Conservation (phyloP, 306 rosid genomes). For the Malus sieversii region DNA sequence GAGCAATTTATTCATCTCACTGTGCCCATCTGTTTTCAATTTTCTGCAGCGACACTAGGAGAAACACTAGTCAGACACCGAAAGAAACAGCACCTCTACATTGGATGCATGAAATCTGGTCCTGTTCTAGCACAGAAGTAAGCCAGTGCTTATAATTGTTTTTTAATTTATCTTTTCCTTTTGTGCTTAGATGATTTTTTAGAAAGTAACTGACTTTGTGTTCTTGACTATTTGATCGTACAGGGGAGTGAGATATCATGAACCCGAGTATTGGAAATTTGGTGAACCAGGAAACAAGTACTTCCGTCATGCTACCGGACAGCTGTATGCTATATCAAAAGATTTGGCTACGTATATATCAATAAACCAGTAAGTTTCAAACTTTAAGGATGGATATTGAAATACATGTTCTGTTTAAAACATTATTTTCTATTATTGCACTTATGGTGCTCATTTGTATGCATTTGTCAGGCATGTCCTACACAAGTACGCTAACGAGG, state of each 20-base stretch:
- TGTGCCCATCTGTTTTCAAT: conserved; percentile 7
- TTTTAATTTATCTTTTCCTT: not conserved
- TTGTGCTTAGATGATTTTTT: not conserved
- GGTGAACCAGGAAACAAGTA: conserved; percentile 95
- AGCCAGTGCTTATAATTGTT: conserved; percentile 8
- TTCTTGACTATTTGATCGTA: conserved; percentile 24
- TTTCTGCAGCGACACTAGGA: conserved; percentile 79
- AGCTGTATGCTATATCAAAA: conserved; percentile 85
- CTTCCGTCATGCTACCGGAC: conserved; percentile 99
- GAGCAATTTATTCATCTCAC: not conserved
- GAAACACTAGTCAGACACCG: conserved; percentile 88
- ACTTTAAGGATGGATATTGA: not conserved
- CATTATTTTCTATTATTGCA: conserved; percentile 4
- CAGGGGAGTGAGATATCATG: conserved; percentile 99
- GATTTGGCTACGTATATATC: conserved; percentile 89
- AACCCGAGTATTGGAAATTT: conserved; percentile 94
- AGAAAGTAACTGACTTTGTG: conserved; percentile 4
- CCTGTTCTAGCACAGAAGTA: conserved; percentile 88
- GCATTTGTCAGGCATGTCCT: conserved; percentile 68
- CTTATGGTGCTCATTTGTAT: not conserved
- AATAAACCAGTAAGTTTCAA: conserved; percentile 63
- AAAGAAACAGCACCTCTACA: conserved; percentile 61
- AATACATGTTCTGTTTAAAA: not conserved
- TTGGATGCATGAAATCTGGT: conserved; percentile 99
- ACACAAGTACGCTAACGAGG: conserved; percentile 97